Base-by-base conservation (phyloP, 257 asterid genomes). In the Scutellaria galericulata region DNA sequence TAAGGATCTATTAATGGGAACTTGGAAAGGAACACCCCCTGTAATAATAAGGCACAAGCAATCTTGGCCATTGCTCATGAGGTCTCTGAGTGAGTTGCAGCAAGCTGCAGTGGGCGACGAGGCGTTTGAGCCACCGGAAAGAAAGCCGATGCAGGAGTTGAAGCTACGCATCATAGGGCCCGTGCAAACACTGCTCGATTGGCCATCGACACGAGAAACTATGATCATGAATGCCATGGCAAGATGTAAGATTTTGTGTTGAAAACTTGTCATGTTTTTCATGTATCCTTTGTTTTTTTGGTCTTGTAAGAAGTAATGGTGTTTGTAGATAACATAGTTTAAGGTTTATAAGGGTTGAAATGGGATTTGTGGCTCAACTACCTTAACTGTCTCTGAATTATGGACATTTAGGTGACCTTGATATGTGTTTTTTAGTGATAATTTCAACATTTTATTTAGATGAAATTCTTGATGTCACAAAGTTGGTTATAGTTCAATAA, bases 101-200 rank as follows among this genome's bases (percentile, higher is more conserved):
- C 98, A 92, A 4, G 80, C 90, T 5, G 89, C 6, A 3, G 92
- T 72, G 1, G 93, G 97, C 1, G 90, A 66, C 4, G 86, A 81
- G 1, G 74, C 56, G 31, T 78, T 85, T 2, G 82, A 76, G 0
- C 88, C 83, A 31, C 87, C 55, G 3, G 89, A 12, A 11, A 92
- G 79, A 75, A 73, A 92, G 18, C 81, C 80, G 50, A 89, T 27
- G 79, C 96, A 92, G 6, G 95, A 84, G 48, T 75, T 82, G 78
- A 91, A 87, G 82, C 86, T 81, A 7, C 89, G 85, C 7, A 91
- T 76, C 96, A 87, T 89, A 8, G 97, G 77, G 46, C 86, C 82
- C 3, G 90, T 80, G 85, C 97, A 90, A 1, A 78, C 31, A 35
- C 75, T 47, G 59, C 9, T 78, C 31, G 69, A 41, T 37, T 77